Base-by-base conservation (phyloP, 73 alveolate species). In the Diophrys appendiculata region DNA sequence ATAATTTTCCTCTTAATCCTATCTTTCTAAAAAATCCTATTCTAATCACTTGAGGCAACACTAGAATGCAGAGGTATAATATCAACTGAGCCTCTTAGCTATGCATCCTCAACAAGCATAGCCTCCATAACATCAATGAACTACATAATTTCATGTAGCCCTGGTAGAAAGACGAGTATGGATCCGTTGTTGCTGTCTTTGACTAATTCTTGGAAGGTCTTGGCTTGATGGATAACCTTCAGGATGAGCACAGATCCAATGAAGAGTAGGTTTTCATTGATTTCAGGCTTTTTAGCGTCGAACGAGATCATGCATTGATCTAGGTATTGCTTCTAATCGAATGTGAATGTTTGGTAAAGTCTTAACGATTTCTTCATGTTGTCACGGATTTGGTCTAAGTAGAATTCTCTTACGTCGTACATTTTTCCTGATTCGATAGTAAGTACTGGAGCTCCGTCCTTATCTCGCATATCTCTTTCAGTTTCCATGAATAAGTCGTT, bases 111-210 rank as follows among this genome's bases (percentile, higher is more conserved):
- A n/a, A n/a, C n/a, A n/a, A n/a, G n/a, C n/a, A n/a, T n/a, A n/a
- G n/a, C 87, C 33, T 89, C 89, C 28, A 88, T 70, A 23, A 68
- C 54, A 52, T 89, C 94, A 43, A 78, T 67, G 35, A 92, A 71
- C 75, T 71, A 73, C 60, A 68, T 55, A 68, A 94, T 94, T 80
- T 94, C 98, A 43, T 72, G 81, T 29, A 91, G 88, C 30, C 99
- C 99, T 13, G 99, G 98, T 29, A 95, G 54, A 69, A 95, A 95
- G 31, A 93, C 94, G 1, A 95, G 89, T 1, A 93, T 78, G 26
- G 95, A 90, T 2, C 89, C 88, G 33, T 77, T 78, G 55, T 80
- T 86, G 13, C 80, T 52, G 27, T 34, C 53, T 28, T 81, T 80
- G n/a, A 11, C 60, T 43, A 43, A 11, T 60, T 89, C 94, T 73